Evolutionary conservation across 176 grass and related monocot species (phyloP), one percentile per base, ranked within the genome.

Genomic region (Triticum monococcum): DNA sequence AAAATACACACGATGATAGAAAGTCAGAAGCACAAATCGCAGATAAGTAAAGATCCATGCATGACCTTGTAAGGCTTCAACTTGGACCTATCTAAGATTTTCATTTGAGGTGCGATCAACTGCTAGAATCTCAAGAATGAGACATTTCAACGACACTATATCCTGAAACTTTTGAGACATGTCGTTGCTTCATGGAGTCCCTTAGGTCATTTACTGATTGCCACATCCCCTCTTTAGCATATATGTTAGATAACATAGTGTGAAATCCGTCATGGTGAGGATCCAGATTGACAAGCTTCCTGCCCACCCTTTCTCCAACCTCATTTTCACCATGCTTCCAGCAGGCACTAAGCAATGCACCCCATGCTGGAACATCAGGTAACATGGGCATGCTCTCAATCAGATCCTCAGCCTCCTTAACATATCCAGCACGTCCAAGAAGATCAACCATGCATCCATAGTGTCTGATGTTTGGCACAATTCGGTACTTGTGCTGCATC

Each of bases 381-480:
- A 86, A 81, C 68, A 98, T 81, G 14, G 93, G 96, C 93, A 98
- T 98, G 78, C 78, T 93, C 65, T 89, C 77, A 83, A 95, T 81
- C 69, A 98, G 84, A 28, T 89, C 88, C 81, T 95, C 93, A 31
- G 96, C 93, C 81, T 98, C 96, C 86, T 71, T 92, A 22, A 98
- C 87, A 81, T 90, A 89, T 41, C 94, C 94, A 80, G 90, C 96
- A 87, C 86, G 91, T 68, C 96, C 91, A 86, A 98, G 78, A 54
- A 98, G 93, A 95, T 98, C 96, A 56, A 98, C 86, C 93, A 98
- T 95, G 89, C 96, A 98, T 84, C 93, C 88, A 46, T 89, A 98
- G 72, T 98, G 91, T 82, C 85, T 92, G 77, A 86, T 92, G 82
- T 98, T 95, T 25, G 93, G 91, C 79, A 63, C 12, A 79, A 98